phyloP scores from a whole-genome alignment of 768 basidiomycete genomes.

The Leccinum fibrillosum region DNA sequence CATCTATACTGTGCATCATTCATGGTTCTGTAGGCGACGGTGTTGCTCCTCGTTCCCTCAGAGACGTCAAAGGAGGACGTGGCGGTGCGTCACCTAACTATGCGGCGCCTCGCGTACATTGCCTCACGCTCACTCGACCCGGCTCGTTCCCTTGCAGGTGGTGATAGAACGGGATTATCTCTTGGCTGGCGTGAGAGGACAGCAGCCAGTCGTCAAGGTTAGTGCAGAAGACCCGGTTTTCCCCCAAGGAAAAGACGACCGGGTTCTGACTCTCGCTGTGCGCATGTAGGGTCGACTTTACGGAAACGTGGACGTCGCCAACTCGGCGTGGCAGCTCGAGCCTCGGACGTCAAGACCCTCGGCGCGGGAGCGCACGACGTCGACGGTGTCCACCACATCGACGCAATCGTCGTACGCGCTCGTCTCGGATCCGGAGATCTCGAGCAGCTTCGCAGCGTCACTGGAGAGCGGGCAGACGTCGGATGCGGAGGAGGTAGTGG shows the following conservation, averaged over 20 bases:
- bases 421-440: conserved; percentile 81
- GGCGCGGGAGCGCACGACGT: conserved; percentile 69
- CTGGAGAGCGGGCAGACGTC: conserved; percentile 72
- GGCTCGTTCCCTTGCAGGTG: conserved; percentile 43
- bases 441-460: conserved; percentile 81
- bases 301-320: conserved; percentile 59
- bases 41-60: conserved; percentile 70
- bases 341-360: conserved; percentile 51
- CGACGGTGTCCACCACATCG: conserved; percentile 70
- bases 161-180: conserved; percentile 69
- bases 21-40: conserved; percentile 55
- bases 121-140: not conserved
- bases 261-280: not conserved
- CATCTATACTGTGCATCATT: conserved; percentile 18
- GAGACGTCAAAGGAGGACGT: conserved; percentile 71
- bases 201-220: conserved; percentile 72
- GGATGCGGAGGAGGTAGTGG: conserved; percentile 60
- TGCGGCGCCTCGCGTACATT: not conserved
- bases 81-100: conserved; percentile 42
- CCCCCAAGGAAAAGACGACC: not conserved
- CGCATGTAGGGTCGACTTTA: conserved; percentile 70
- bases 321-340: conserved; percentile 79
- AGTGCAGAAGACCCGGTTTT: conserved; percentile 12
- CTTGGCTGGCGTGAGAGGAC: conserved; percentile 69
- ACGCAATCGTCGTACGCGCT: conserved; percentile 81